These are phyloP conservation scores for Geoglossum glabrum DNA, from an alignment of 495 filamentous ascomycete genomes.

Conservation along the genomic window DNA sequence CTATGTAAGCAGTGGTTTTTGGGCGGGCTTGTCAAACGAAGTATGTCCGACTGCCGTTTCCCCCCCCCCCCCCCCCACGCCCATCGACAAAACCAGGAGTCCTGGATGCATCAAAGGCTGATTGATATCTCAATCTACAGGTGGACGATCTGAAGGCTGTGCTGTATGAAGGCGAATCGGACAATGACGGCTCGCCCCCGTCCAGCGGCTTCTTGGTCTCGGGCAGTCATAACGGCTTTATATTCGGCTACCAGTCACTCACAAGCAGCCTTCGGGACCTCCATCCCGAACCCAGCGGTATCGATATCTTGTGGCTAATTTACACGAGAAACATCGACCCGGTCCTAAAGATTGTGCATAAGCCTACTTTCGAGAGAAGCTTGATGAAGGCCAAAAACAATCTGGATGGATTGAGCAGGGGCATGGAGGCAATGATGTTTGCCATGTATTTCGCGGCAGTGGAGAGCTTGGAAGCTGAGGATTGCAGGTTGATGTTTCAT, in stretches of 20 bases:
- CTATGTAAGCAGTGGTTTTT: slow-evolving; percentile 79
- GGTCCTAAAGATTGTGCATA: slow-evolving; percentile 47
- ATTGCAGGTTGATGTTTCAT: slow-evolving; percentile 33
- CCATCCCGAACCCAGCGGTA: slow-evolving; percentile 18
- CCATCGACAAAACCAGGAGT: no score
- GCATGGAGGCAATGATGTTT: slow-evolving; percentile 53
- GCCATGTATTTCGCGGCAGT: slow-evolving; percentile 59
- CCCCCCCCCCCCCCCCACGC: not conserved
- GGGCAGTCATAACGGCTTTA: slow-evolving; percentile 18
- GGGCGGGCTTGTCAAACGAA: slow-evolving; percentile 77
- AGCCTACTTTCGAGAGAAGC: slow-evolving; percentile 32
- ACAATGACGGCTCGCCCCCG: slow-evolving; percentile 26
- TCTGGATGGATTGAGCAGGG: slow-evolving; percentile 34
- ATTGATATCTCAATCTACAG: slow-evolving; percentile 5
- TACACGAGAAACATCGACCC: slow-evolving; percentile 56
- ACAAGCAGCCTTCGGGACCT: slow-evolving; percentile 5
- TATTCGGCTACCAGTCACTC: slow-evolving; percentile 21
- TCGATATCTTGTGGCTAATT: slow-evolving; percentile 33
- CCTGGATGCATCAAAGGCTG: not conserved
- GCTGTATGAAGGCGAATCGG: slow-evolving; percentile 19
- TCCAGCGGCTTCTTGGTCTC: slow-evolving; percentile 25
- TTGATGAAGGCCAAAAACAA: slow-evolving; percentile 26
- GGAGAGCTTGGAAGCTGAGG: slow-evolving; percentile 37
- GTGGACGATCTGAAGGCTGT: slow-evolving; percentile 23
- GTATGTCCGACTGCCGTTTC: slow-evolving; percentile 20